These are phyloP conservation scores for Botrytis aclada DNA, from an alignment of 2,329 filamentous ascomycete genomes.

Conservation along the genomic window DNA sequence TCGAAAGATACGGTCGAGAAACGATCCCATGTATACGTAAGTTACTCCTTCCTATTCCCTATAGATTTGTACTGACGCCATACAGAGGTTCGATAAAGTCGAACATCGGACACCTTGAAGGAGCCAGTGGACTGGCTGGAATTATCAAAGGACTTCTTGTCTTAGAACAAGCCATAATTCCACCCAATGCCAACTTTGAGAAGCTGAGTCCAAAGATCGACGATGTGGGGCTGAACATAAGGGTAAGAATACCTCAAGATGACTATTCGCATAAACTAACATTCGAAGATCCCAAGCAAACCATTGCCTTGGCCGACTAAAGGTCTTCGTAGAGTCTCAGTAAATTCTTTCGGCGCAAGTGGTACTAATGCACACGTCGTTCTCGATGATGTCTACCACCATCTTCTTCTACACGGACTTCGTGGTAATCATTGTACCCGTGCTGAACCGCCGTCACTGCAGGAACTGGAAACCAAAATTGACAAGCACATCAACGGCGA, in stretches of 20 bases:
- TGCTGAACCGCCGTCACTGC: background rate
- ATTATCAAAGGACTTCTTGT: background rate
- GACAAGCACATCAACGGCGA: no score
- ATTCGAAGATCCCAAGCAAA: background rate
- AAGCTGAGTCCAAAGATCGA: background rate
- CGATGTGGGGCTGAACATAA: conserved; percentile 33
- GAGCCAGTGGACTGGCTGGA: background rate
- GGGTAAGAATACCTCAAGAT: background rate
- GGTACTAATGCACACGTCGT: conserved; percentile 27
- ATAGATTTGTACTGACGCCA: background rate
- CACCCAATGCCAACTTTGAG: background rate
- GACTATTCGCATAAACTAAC: no score
- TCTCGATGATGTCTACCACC: conserved; percentile 13
- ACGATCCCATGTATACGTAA: conserved; percentile 5
- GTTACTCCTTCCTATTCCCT: background rate
- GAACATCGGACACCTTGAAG: background rate
- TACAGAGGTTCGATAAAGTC: background rate
- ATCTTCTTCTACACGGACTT: background rate
- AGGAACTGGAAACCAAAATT: no score
- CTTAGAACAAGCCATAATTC: background rate
- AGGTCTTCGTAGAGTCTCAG: conserved; percentile 18
- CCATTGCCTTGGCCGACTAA: conserved; percentile 16
- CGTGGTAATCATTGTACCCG: background rate
- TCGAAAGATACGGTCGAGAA: background rate
- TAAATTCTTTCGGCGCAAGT: conserved; percentile 32